Base-by-base conservation (phyloP, 2,329 filamentous ascomycete species). In the Septoria linicola region DNA sequence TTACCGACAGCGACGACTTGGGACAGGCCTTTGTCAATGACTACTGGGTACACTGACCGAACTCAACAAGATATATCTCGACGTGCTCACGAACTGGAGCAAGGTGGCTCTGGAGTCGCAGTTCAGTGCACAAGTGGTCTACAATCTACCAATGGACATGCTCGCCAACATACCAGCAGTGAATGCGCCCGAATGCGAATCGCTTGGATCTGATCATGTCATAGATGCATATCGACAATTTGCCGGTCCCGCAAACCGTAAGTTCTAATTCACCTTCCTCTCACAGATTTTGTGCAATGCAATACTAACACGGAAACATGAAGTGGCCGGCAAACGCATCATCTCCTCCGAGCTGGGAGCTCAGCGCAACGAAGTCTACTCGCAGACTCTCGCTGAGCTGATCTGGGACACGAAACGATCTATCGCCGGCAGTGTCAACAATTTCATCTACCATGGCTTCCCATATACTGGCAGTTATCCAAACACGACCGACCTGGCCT, bases 401-500 rank as follows among this genome's bases (percentile, higher is more conserved):
- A 55, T 68, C 3, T 70, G 62, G 49, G 56, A 67, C n/a, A 58
- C 72, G 8, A 73, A 74, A 31, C 63, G 67, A 4, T 68, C 71
- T 0, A 62, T 73, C 36, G 68, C 69, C 1, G 75, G 68, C 3
- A 70, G 69, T 1, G 63, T 77, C 14, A 78, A 74, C 34, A 68
- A 72, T 35, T 60, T 73, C 31, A 68, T 78, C 3, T 57, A 77
- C 6, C 76, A 79, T 51, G 76, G 75, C 0, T 65, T 65, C 39
- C 59, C 73, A 0, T 75, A 72, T 42, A 67, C 68, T 0, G 71
- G 70, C 1, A 56, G 69, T 4, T 78, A 77, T 46, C 59, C 60
- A 0, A 70, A 73, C 41, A 78, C 76, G 0, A 77, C 76, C 0
- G 79, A 76, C 76, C 76, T 76, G 0, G 73, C n/a, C n/a, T n/a